Conservation (phyloP, 345 rosid genomes). For the Rhizophora mangle region DNA sequence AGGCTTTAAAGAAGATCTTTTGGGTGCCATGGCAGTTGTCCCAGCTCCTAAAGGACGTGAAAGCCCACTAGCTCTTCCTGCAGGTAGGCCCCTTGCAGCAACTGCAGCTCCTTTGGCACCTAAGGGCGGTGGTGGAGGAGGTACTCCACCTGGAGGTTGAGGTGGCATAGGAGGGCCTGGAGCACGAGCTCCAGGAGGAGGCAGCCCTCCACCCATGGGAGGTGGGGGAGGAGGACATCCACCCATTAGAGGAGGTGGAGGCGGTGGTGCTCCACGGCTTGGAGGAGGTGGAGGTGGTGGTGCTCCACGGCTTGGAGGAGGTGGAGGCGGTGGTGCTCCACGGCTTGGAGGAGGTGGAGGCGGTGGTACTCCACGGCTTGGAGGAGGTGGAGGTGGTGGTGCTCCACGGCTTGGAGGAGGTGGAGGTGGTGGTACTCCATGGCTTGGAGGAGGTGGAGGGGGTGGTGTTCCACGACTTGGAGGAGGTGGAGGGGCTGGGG, state of each 20-base stretch:
- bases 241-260: slow-evolving; percentile 27
- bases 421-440: slow-evolving; percentile 34
- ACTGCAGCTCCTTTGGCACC: slow-evolving; percentile 44
- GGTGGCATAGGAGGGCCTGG: slow-evolving; percentile 66
- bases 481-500: slow-evolving; percentile 22
- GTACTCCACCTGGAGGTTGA: slow-evolving; percentile 59
- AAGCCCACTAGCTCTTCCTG: slow-evolving; percentile 78
- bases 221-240: slow-evolving; percentile 43
- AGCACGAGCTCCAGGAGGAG: slow-evolving; percentile 59
- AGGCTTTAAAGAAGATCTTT: slow-evolving; percentile 89
- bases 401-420: slow-evolving; percentile 31
- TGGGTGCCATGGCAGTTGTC: slow-evolving; percentile 49
- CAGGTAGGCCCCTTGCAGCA: slow-evolving; percentile 33
- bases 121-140: slow-evolving; percentile 79
- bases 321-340: slow-evolving; percentile 37
- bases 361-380: slow-evolving; percentile 27
- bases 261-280: slow-evolving; percentile 32
- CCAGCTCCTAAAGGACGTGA: slow-evolving; percentile 48
- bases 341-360: slow-evolving; percentile 14
- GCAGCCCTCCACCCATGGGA: slow-evolving; percentile 31
- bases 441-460: slow-evolving; percentile 28
- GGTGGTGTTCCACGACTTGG: slow-evolving; percentile 26
- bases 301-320: slow-evolving; percentile 27
- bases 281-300: slow-evolving; percentile 37
- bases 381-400: slow-evolving; percentile 36